These are phyloP conservation scores for Hyaloscypha finlandica DNA, from an alignment of 495 filamentous ascomycete genomes.

Conservation along the genomic window DNA sequence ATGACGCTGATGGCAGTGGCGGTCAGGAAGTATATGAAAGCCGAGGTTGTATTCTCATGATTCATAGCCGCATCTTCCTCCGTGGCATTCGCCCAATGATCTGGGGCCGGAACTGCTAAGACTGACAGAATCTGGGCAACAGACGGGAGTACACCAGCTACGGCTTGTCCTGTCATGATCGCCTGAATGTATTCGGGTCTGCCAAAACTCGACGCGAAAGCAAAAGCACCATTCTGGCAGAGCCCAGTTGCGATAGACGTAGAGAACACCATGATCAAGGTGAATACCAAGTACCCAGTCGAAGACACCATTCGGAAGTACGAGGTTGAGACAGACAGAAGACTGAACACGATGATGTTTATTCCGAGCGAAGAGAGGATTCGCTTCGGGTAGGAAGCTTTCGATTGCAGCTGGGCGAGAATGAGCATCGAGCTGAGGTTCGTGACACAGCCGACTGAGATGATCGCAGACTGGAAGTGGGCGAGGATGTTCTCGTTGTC, in stretches of 20 bases:
- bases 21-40: conserved; percentile 90
- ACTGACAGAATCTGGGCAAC: conserved; percentile 84
- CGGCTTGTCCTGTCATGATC: conserved; percentile 92
- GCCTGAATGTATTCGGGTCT: conserved; percentile 87
- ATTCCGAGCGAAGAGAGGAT: conserved; percentile 73
- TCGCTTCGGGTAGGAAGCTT: conserved; percentile 80
- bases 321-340: conserved; percentile 79
- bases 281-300: conserved; percentile 71
- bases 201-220: conserved; percentile 84
- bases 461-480: conserved; percentile 85
- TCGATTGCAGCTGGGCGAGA: conserved; percentile 75
- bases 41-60: conserved; percentile 56
- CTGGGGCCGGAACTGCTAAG: conserved; percentile 59
- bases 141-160: conserved; percentile 89
- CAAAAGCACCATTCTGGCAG: conserved; percentile 92
- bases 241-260: conserved; percentile 79
- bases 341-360: conserved; percentile 68
- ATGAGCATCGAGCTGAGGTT: conserved; percentile 73
- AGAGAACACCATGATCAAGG: conserved; percentile 80
- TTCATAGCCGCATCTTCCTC: conserved; percentile 1
- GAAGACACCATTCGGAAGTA: conserved; percentile 61
- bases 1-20: conserved; percentile 65
- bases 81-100: conserved; percentile 17
- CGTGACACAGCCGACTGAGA: conserved; percentile 80
- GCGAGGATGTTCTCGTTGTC: conserved; percentile 66